Base-by-base conservation (phyloP, 2,329 filamentous ascomycete genomes). In the Cladosporium sp. region DNA sequence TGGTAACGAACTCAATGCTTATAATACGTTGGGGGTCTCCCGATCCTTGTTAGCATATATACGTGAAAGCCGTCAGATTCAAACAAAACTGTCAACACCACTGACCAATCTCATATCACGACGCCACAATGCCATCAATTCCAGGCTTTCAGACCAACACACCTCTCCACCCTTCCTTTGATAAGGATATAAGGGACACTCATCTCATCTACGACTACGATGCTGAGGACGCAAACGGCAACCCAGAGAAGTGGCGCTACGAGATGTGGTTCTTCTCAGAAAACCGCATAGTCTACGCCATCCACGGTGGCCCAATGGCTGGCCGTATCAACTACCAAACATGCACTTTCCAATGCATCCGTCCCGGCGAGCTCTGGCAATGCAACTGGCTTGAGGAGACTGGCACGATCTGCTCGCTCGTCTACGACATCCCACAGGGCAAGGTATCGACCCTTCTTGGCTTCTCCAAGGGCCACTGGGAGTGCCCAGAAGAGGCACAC, bases 301-400 rank as follows among this genome's bases (percentile, higher is more conserved):
- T 85, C 57, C 82, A 85, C 63, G 82, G 83, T 3, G 82, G 52
- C 12, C 83, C 82, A 3, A 85, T 85, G 82, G 77, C 78, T 0
- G 81, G 81, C 2, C 75, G 80, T 2, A 70, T 73, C 54, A 83
- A 83, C 67, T 83, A 78, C 67, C 81, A 84, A 63, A 75, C 76
- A 1, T 58, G 55, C 55, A 58, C 43, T 25, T 85, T 82, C 64
- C 82, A 84, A 65, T 85, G 82, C 68, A 78, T 85, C 28, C 76
- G 82, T 0, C 78, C 81, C 0, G 80, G 80, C 1, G 82, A 85
- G 67, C 66, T 84, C 0, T 85, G 82, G 82, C 82, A 85, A 64
- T 78, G 80, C 62, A 84, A 82, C 60, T 85, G 82, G 82, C 76
- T 85, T 1, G 82, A 85, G 59, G 82, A 85, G 69, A 85, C 82